These are phyloP conservation scores for Fonsecaea multimorphosa DNA, from an alignment of 2,329 filamentous ascomycete species.

Conservation along the genomic window DNA sequence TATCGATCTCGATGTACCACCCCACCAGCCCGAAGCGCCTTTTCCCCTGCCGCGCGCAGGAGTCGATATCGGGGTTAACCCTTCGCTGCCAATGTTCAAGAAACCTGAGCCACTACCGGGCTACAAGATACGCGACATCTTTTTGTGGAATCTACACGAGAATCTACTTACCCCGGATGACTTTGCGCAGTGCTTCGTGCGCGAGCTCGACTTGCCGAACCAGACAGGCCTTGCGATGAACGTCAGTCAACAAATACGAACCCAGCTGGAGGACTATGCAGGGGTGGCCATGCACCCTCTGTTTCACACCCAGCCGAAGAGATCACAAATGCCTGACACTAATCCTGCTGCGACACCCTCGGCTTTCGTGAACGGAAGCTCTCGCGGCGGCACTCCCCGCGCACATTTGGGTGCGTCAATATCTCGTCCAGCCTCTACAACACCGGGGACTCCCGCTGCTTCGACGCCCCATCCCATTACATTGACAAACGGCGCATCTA, in stretches of 20 bases:
- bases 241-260: conserved; percentile 92
- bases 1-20: conserved; percentile 89
- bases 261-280: conserved; percentile 94
- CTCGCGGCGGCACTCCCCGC: conserved; percentile 59
- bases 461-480: conserved; percentile 61
- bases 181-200: conserved; percentile 87
- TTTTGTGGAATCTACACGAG: conserved; percentile 97
- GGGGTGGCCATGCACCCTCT: conserved; percentile 91
- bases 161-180: conserved; percentile 92
- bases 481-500: conserved; percentile 47
- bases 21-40: conserved; percentile 61
- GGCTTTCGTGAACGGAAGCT: conserved; percentile 49
- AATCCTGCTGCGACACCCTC: conserved; percentile 43
- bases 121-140: conserved; percentile 91
- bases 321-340: conserved; percentile 43
- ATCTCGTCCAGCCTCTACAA: conserved; percentile 36
- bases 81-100: conserved; percentile 77
- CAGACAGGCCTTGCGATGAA: conserved; percentile 71
- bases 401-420: conserved; percentile 40
- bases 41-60: conserved; percentile 51
- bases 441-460: conserved; percentile 37
- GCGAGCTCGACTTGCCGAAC: conserved; percentile 89
- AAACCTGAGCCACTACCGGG: conserved; percentile 79
- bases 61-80: conserved; percentile 58
- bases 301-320: conserved; percentile 68